These are phyloP conservation scores for Mariannaea elegans DNA, from an alignment of 2,329 filamentous ascomycete species.

Conservation along the genomic window DNA sequence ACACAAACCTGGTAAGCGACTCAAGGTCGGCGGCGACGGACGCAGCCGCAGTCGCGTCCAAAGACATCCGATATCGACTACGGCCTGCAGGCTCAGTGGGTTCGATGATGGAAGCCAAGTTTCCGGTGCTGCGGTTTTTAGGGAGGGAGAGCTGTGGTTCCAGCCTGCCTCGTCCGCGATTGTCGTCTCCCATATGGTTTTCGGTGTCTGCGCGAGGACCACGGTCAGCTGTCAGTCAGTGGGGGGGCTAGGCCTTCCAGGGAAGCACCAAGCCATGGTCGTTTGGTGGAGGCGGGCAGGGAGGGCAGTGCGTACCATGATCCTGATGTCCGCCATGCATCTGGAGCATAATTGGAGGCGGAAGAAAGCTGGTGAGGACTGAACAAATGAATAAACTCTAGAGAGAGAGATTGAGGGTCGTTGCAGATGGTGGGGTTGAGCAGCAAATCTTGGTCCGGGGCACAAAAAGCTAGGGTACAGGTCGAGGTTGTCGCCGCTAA, in stretches of 20 bases:
- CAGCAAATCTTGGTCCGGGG: slow-evolving; percentile 38
- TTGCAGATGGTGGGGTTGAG: slow-evolving; percentile 38
- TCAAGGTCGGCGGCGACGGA: slow-evolving; percentile 70
- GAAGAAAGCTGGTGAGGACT: slow-evolving; percentile 32
- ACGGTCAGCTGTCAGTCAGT: slow-evolving; percentile 35
- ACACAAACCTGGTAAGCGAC: slow-evolving; percentile 72
- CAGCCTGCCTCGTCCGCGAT: slow-evolving; percentile 57
- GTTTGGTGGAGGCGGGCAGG: slow-evolving; percentile 10
- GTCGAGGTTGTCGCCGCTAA: slow-evolving; percentile 25
- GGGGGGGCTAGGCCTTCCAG: slow-evolving; percentile 17
- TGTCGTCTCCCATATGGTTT: slow-evolving; percentile 44
- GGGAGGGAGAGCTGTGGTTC: slow-evolving; percentile 61
- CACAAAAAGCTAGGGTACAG: slow-evolving; percentile 24
- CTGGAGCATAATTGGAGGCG: slow-evolving; percentile 53
- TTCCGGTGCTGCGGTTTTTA: slow-evolving; percentile 73
- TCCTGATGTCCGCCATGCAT: slow-evolving; percentile 53
- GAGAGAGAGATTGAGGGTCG: slow-evolving; percentile 26
- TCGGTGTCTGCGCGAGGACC: slow-evolving; percentile 42
- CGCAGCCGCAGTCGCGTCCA: slow-evolving; percentile 75
- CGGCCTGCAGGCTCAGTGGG: slow-evolving; percentile 63
- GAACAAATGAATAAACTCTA: slow-evolving; percentile 27
- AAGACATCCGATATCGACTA: slow-evolving; percentile 75
- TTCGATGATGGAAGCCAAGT: slow-evolving; percentile 61
- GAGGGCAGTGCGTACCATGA: slow-evolving; percentile 46
- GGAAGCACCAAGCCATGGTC: background rate